A percentile compares a stretch with the other conserved stretches of the same genome.
phyloP scores from a whole-genome alignment of 2,329 filamentous ascomycete species.

The Xylariaceae sp. region DNA sequence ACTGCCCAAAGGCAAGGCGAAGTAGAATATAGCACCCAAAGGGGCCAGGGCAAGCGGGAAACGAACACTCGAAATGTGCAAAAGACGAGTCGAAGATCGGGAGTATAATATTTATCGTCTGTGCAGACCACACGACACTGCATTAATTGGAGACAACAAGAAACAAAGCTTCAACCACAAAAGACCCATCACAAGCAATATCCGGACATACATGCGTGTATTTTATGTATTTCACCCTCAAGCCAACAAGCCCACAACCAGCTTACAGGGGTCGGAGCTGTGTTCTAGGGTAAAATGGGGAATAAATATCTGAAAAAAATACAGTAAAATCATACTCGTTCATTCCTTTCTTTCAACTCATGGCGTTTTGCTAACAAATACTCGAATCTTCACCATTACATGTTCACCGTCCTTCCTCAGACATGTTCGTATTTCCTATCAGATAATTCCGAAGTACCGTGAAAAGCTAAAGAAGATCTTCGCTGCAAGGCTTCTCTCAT shows the following conservation, averaged over 20 bases:
- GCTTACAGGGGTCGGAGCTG: neutral
- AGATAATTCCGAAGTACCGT: conserved; percentile 1
- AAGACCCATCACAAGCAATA: neutral
- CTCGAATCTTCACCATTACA: neutral
- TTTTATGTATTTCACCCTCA: too few species aligned
- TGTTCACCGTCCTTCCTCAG: neutral
- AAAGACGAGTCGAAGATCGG: too few species aligned
- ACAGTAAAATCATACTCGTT: neutral
- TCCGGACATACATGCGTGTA: neutral
- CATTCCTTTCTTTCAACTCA: neutral
- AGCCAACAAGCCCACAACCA: neutral
- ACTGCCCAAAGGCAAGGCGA: conserved; percentile 68
- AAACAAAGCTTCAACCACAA: neutral
- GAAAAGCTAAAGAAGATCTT: neutral
- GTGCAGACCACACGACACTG: too few species aligned
- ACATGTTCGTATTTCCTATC: neutral
- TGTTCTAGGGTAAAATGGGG: neutral
- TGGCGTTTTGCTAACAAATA: neutral
- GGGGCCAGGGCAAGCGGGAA: neutral
- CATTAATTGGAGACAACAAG: neutral
- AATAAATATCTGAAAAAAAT: neutral
- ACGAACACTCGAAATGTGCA: too few species aligned
- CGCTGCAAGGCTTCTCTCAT: neutral
- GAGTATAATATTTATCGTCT: too few species aligned
- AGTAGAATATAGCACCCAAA: conserved; percentile 37